Evolutionary conservation across 2,329 filamentous ascomycete species (phyloP).

Genomic region (Penicillium sp.): DNA sequence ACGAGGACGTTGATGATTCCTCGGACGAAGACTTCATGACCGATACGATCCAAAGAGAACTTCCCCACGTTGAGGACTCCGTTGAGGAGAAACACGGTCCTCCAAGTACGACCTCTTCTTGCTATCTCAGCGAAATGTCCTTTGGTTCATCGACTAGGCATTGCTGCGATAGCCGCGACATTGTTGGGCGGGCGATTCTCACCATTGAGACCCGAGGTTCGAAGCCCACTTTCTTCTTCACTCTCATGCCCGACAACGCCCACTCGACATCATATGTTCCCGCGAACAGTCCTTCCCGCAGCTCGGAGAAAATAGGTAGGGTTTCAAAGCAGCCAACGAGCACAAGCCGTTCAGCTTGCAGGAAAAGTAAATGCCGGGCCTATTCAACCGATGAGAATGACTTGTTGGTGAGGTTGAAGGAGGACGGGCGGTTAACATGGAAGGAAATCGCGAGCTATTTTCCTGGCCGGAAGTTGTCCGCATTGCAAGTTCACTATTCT

Average conservation of each 20-base stretch:
- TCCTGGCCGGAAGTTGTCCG: slow-evolving; percentile 9
- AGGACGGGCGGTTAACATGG: slow-evolving; percentile 9
- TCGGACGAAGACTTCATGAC: slow-evolving; percentile 12
- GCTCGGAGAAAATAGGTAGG: neutral
- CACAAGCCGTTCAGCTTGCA: neutral
- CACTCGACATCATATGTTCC: neutral
- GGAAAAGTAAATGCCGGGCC: slow-evolving; percentile 2
- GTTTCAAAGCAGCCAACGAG: neutral
- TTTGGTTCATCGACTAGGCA: neutral
- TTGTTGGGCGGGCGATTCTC: slow-evolving; percentile 9
- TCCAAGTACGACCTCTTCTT: neutral
- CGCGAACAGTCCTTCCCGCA: neutral
- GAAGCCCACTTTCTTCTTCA: slow-evolving; percentile 10
- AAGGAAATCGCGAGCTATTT: slow-evolving; percentile 12
- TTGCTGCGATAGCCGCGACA: neutral
- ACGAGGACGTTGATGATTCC: slow-evolving; percentile 3
- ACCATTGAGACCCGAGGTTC: slow-evolving; percentile 5
- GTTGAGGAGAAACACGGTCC: neutral
- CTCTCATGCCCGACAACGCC: slow-evolving; percentile 2
- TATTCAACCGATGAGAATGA: slow-evolving; percentile 9
- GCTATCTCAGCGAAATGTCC: neutral
- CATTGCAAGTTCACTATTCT: slow-evolving; percentile 11
- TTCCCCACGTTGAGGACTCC: neutral
- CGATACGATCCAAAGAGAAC: slow-evolving; percentile 5
- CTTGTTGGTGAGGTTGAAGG: slow-evolving; percentile 14